A percentile compares a stretch with the other conserved stretches of the same genome.
These are phyloP conservation scores for Aspergillus quadrilineatus DNA, from an alignment of 2,329 filamentous ascomycete species.

Conservation along the genomic window DNA sequence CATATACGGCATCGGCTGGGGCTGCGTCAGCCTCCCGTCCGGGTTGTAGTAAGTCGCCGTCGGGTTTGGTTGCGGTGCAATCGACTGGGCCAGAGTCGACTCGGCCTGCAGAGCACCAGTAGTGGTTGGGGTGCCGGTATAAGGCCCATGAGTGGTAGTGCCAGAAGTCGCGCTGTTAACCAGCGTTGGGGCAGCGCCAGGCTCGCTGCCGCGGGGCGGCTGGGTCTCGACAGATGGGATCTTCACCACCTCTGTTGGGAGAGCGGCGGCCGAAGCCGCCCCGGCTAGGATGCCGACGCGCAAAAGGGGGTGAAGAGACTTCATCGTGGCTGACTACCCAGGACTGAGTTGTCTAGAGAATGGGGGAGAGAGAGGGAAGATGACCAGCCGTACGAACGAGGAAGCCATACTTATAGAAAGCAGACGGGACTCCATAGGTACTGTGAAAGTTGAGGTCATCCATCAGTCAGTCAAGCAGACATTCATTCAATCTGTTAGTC, in stretches of 20 bases:
- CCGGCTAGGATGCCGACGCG: neutral
- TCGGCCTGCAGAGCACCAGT: slow-evolving; percentile 61
- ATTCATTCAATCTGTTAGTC: too few relatives aligned
- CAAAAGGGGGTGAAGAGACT: neutral
- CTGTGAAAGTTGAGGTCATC: too few relatives aligned
- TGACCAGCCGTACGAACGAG: too few relatives aligned
- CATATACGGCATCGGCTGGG: slow-evolving; percentile 68
- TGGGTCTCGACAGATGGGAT: neutral
- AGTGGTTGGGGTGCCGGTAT: slow-evolving; percentile 63
- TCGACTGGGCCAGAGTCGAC: slow-evolving; percentile 50
- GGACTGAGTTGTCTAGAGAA: too few relatives aligned
- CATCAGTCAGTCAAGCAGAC: too few relatives aligned
- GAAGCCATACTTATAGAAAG: too few relatives aligned
- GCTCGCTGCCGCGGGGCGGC: neutral
- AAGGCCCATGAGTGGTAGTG: slow-evolving; percentile 59
- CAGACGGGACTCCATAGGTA: too few relatives aligned
- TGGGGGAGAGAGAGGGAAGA: too few relatives aligned
- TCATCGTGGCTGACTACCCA: neutral
- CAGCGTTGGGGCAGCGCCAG: neutral
- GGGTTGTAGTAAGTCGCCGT: slow-evolving; percentile 69
- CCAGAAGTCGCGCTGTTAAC: slow-evolving; percentile 30
- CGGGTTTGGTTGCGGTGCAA: slow-evolving; percentile 58
- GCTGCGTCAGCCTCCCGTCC: slow-evolving; percentile 66
- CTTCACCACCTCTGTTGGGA: neutral
- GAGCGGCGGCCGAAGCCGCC: neutral